Evolutionary conservation across 2,329 filamentous ascomycete species (phyloP).

Genomic region (Tolypocladium nubicola): DNA sequence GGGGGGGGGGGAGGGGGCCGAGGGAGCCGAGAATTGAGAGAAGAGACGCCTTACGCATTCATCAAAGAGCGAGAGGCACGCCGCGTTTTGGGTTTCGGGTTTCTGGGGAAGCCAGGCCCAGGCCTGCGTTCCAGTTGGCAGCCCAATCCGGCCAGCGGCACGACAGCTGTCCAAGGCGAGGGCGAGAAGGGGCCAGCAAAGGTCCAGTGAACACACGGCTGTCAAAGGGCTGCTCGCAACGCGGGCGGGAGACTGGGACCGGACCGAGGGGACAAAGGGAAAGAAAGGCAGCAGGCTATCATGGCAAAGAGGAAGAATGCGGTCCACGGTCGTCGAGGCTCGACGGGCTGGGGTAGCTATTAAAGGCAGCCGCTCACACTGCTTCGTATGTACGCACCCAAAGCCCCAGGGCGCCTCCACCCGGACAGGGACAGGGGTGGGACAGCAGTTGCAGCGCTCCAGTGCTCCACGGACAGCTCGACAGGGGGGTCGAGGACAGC

Average conservation of each 20-base stretch:
- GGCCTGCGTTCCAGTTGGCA: constrained; percentile 2
- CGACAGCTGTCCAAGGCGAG: not conserved
- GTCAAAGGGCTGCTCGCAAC: not conserved
- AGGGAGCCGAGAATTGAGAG: not conserved
- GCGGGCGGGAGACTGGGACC: not conserved
- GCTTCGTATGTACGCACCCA: too few species aligned
- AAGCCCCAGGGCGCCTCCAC: too few species aligned
- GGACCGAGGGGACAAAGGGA: not conserved
- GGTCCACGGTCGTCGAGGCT: not conserved
- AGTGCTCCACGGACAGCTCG: not conserved
- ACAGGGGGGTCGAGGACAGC: not conserved
- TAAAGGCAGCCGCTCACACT: not conserved
- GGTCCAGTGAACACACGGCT: not conserved
- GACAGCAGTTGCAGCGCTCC: not conserved
- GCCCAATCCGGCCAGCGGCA: not conserved
- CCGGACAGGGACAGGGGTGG: not conserved
- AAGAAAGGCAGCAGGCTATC: not conserved
- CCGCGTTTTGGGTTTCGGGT: not conserved
- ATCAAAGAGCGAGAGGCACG: not conserved
- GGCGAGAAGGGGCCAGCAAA: not conserved
- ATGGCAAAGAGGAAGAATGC: not conserved
- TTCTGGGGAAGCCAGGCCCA: not conserved
- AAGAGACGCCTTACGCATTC: not conserved
- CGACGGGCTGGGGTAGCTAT: not conserved
- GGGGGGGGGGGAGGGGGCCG: too few species aligned